Evolutionary conservation across 345 rosid species (phyloP), one percentile per base, ranked within the genome.

Genomic region (Aquilaria yunnanensis): DNA sequence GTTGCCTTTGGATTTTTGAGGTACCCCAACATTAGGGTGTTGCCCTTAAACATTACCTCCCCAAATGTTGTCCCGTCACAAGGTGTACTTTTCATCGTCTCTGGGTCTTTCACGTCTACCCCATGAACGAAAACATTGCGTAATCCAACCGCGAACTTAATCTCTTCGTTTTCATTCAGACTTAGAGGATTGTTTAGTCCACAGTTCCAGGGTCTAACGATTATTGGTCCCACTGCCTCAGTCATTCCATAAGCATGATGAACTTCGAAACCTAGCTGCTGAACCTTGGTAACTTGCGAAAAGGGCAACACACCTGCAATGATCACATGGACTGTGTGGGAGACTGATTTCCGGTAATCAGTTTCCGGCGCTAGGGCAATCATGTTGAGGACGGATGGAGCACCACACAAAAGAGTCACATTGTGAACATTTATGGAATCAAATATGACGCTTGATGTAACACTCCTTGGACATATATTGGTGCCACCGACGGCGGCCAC

Each of bases 21-120:
- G 73, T 87, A 90, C 34, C 87, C 92, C 54, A 60, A 56, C 95
- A 85, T 85, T 52, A 85, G n/a, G 3, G 43, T 80, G 59, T 75
- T 85, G 37, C 88, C 80, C 57, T 65, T 76, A 4, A 85, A 64
- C 78, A 85, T 72, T 2, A 87, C 68, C 56, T 90, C 95, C 31
- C 97, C 97, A 0, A 67, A 53, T 2, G 87, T 78, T 49, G 46
- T 70, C n/a, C 92, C 95, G 12, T 87, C 87, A 9, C 9, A 55
- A 3, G 84, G 82, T 10, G 82, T 81, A 32, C 87, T 82, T 56
- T 49, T 63, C 77, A 76, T 72, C 4, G 83, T 80, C 13, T 62
- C 60, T 3, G 82, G 77, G 56, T 85, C 80, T 70, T 80, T 85
- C 33, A 90, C 90, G 56, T 83, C 88, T 4, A 75, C 69, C 11